Percentiles rank a stretch among this genome's conserved stretches.
Conservation (phyloP, 2,329 filamentous ascomycete genomes). For the Curvularia eragrostidis region DNA sequence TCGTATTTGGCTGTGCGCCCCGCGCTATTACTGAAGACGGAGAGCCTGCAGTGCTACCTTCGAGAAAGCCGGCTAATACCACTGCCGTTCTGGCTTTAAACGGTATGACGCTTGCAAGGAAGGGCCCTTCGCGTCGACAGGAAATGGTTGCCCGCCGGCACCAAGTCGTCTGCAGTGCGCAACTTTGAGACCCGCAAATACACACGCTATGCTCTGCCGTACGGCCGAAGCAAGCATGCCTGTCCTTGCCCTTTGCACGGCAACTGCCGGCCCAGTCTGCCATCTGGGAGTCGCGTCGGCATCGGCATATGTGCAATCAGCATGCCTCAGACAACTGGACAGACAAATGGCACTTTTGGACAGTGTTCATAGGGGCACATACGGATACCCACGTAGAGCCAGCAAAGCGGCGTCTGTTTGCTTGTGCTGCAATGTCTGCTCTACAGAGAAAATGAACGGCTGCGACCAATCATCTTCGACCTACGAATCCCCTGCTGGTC, state of each 20-base stretch:
- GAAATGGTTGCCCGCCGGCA: constrained; percentile 1
- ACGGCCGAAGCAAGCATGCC: constrained; percentile 8
- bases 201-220: neutral
- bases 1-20: constrained; percentile 12
- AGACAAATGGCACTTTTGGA: neutral
- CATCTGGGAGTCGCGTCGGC: neutral
- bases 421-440: neutral
- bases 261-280: constrained; percentile 1
- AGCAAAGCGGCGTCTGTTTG: neutral
- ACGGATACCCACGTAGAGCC: neutral
- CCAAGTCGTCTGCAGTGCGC: neutral
- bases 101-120: constrained; percentile 8
- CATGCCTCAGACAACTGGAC: neutral
- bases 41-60: constrained; percentile 10
- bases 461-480: neutral
- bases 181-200: constrained; percentile 1
- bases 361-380: neutral
- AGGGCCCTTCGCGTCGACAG: constrained; percentile 4
- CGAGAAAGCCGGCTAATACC: constrained; percentile 17
- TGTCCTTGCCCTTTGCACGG: constrained; percentile 4
- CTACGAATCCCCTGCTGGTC: neutral
- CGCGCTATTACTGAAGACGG: constrained; percentile 7
- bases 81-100: neutral
- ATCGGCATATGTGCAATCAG: neutral
- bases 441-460: neutral